Percentiles rank a stretch among this genome's conserved stretches.
These are phyloP conservation scores for Phytopythium delawarense DNA, from an alignment of 352 stramenopile species.

Conservation along the genomic window DNA sequence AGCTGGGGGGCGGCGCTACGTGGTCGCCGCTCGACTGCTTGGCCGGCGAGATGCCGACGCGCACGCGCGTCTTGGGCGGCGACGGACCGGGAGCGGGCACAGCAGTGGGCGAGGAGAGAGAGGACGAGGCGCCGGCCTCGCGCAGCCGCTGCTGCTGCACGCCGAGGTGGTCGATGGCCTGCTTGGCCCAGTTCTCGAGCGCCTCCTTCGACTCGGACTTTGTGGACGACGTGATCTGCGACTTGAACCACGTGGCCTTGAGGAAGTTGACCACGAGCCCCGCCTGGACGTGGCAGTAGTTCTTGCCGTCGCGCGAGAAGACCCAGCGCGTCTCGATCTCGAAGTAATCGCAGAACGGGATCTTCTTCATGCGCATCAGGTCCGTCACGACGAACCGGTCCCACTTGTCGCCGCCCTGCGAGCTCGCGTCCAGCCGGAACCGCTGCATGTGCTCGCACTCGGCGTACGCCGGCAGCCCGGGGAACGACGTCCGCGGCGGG, in stretches of 20 bases:
- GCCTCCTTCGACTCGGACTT: slow-evolving; percentile 69
- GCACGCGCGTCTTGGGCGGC: neutral
- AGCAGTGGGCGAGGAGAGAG: neutral
- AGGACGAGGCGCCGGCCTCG: neutral
- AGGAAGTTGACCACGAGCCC: slow-evolving; percentile 73
- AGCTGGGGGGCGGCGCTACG: neutral
- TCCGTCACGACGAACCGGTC: slow-evolving; percentile 65
- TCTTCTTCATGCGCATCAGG: slow-evolving; percentile 61
- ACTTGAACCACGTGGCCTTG: slow-evolving; percentile 84
- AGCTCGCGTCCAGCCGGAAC: slow-evolving; percentile 41
- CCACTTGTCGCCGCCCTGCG: slow-evolving; percentile 35
- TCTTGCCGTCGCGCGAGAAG: slow-evolving; percentile 64
- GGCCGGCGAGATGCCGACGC: neutral
- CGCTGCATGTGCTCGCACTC: slow-evolving; percentile 43
- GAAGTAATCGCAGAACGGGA: slow-evolving; percentile 82
- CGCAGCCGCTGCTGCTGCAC: slow-evolving; percentile 23
- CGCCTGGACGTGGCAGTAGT: slow-evolving; percentile 71
- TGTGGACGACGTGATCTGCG: slow-evolving; percentile 76
- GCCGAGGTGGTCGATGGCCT: slow-evolving; percentile 44
- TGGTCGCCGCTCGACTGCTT: neutral
- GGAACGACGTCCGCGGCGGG: slow-evolving; percentile 58
- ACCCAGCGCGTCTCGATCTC: slow-evolving; percentile 81
- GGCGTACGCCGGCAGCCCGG: slow-evolving; percentile 48
- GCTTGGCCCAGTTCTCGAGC: slow-evolving; percentile 51
- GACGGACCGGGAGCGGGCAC: neutral